Evolutionary conservation across 305 asterid genomes (phyloP).

Genomic region (Coffea humblotiana): DNA sequence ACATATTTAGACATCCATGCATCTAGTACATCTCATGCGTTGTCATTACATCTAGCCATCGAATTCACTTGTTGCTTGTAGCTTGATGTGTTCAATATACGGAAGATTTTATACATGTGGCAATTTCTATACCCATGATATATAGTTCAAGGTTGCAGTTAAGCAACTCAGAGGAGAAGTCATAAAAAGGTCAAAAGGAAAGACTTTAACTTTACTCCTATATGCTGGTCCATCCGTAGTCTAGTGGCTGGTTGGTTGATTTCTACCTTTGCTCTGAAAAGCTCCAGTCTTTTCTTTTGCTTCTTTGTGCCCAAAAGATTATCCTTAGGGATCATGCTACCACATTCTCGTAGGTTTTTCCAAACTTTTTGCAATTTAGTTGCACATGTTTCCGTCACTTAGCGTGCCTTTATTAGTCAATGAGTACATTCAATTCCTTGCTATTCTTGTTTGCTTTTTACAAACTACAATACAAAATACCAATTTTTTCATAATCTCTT

Average conservation of each 20-base stretch:
- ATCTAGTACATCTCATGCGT: neutral
- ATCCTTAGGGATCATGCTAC: neutral
- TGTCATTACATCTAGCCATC: neutral
- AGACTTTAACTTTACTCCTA: neutral
- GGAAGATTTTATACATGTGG: neutral
- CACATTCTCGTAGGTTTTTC: neutral
- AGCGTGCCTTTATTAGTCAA: slow-evolving; percentile 5
- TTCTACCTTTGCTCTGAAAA: neutral
- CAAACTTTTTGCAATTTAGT: neutral
- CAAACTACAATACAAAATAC: too few species aligned
- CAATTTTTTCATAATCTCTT: neutral
- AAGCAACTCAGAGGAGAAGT: neutral
- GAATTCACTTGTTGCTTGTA: neutral
- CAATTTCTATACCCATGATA: neutral
- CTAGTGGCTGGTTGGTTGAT: neutral
- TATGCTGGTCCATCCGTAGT: neutral
- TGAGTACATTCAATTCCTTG: slow-evolving; percentile 1
- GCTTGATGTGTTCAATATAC: neutral
- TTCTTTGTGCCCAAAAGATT: neutral
- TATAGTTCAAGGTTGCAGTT: neutral
- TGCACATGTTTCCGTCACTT: neutral
- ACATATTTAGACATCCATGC: neutral
- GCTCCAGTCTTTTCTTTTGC: neutral
- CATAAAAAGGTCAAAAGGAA: neutral
- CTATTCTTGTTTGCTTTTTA: neutral